Conservation (phyloP, 495 filamentous ascomycete genomes). For the Podospora bellae-mahoneyi region DNA sequence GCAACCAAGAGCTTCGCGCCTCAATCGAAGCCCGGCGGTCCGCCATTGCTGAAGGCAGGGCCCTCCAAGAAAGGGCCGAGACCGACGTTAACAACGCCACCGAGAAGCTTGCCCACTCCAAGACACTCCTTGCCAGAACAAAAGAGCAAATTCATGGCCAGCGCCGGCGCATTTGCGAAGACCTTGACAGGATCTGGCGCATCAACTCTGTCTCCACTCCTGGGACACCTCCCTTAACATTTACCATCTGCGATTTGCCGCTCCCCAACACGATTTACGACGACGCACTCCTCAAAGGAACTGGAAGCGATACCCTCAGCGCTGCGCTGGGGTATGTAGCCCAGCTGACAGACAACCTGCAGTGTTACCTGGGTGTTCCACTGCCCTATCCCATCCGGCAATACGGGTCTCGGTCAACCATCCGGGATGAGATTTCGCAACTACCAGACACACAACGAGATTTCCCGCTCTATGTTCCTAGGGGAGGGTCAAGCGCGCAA, state of each 20-base stretch:
- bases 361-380: constrained; percentile 74
- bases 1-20: constrained; percentile 57
- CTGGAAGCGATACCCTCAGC: constrained; percentile 64
- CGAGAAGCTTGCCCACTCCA: constrained; percentile 55
- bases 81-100: constrained; percentile 53
- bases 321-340: constrained; percentile 82
- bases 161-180: constrained; percentile 79
- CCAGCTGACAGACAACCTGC: constrained; percentile 69
- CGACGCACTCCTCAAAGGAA: constrained; percentile 40
- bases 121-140: constrained; percentile 52
- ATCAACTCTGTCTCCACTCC: constrained; percentile 59
- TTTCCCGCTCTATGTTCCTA: constrained; percentile 73
- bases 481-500: constrained; percentile 61
- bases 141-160: constrained; percentile 69
- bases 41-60: constrained; percentile 62
- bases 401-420: constrained; percentile 67
- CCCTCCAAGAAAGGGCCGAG: constrained; percentile 55
- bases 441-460: constrained; percentile 60
- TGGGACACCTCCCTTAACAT: constrained; percentile 55
- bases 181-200: constrained; percentile 71
- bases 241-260: constrained; percentile 69
- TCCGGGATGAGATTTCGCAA: constrained; percentile 74
- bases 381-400: constrained; percentile 78
- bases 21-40: constrained; percentile 63
- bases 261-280: constrained; percentile 78